phyloP scores from a whole-genome alignment of 371 early-diverging fungal species.

The Paraphysoderma sedebokerense region DNA sequence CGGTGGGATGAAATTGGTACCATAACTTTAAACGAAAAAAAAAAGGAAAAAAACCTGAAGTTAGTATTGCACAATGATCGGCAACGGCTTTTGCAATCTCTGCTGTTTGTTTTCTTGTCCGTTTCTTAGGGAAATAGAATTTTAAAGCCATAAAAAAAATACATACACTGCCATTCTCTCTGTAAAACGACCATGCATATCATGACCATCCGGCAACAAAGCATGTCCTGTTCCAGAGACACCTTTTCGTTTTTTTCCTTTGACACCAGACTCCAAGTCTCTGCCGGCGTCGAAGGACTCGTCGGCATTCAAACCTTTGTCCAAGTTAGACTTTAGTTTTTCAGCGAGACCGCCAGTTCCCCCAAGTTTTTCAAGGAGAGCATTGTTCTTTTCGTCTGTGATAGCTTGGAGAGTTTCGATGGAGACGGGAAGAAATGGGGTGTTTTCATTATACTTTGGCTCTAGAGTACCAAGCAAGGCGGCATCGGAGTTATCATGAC shows the following conservation, averaged over 20 bases:
- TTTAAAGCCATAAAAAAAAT: too few species aligned
- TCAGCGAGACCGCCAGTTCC: slow-evolving; percentile 38
- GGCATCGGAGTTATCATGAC: too few species aligned
- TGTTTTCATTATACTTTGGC: not conserved
- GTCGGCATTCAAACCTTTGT: slow-evolving; percentile 40
- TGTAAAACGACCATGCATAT: slow-evolving; percentile 11
- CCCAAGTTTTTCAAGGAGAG: slow-evolving; percentile 25
- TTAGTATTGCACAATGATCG: slow-evolving; percentile 42
- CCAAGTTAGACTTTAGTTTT: slow-evolving; percentile 41
- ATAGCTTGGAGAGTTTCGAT: not conserved
- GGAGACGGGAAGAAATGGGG: not conserved
- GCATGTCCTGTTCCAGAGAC: not conserved
- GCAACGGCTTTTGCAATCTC: slow-evolving; percentile 19
- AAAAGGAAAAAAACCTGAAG: slow-evolving; percentile 19
- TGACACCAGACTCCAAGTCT: not conserved
- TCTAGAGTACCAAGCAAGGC: too few species aligned
- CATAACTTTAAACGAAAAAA: slow-evolving; percentile 1
- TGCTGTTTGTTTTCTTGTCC: not conserved
- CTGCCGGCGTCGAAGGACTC: slow-evolving; percentile 22
- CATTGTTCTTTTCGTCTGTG: slow-evolving; percentile 1
- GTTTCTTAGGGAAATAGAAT: too few species aligned
- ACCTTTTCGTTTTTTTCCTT: not conserved
- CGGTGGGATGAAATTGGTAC: not conserved
- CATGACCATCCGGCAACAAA: slow-evolving; percentile 17
- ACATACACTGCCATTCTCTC: slow-evolving; percentile 17